Evolutionary conservation across 805 yeast genomes (phyloP).

Genomic region (Nakazawaea sp.): DNA sequence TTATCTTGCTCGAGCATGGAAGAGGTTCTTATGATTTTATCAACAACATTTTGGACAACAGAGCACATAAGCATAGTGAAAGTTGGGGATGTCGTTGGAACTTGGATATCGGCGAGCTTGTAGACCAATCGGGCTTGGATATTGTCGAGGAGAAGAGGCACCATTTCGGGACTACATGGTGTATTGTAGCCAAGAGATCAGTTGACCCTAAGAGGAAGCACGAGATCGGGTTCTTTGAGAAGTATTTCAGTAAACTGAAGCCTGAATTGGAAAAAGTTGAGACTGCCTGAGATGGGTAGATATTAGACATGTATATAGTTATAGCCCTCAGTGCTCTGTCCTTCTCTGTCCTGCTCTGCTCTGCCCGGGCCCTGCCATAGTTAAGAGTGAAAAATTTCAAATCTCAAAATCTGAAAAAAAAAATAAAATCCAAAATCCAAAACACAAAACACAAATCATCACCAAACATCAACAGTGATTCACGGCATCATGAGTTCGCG

Average conservation of each 20-base stretch:
- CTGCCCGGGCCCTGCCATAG: no score
- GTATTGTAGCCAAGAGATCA: conserved; percentile 68
- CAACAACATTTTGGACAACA: conserved; percentile 72
- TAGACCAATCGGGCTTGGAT: conserved; percentile 78
- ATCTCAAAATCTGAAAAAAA: no score
- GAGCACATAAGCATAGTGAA: conserved; percentile 77
- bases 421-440: no score
- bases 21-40: conserved; percentile 74
- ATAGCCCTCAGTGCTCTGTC: no score
- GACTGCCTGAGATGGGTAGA: no score
- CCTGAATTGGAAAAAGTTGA: no score
- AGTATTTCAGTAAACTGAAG: conserved; percentile 30
- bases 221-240: conserved; percentile 44
- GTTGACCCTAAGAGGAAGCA: conserved; percentile 47
- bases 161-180: conserved; percentile 93
- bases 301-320: no score
- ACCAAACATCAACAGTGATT: no score
- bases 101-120: conserved; percentile 81
- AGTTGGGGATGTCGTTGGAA: conserved; percentile 99
- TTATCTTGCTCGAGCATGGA: conserved; percentile 88
- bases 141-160: conserved; percentile 73
- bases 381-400: no score
- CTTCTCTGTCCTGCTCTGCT: no score
- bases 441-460: no score
- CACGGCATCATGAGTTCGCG: background rate